Evolutionary conservation across 1,284 basidiomycete species (phyloP), one percentile per base, ranked within the genome.

Genomic region (Bjerkandera adusta): DNA sequence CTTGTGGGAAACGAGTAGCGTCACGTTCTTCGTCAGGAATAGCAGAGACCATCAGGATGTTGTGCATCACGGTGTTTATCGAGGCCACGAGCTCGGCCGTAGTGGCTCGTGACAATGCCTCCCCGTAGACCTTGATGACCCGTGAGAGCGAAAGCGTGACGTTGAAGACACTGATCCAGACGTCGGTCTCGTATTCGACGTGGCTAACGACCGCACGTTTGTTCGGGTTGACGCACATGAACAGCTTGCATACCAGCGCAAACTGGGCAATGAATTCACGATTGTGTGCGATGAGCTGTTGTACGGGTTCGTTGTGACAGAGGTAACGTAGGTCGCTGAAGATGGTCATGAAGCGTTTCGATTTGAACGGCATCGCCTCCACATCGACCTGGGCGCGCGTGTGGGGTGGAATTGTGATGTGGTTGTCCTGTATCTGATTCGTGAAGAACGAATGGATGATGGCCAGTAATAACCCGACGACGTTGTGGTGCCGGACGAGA

Each of bases 101-200:
- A 0, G 66, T 74, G 7, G 80, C 78, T 45, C 75, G 72, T 25
- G 77, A 68, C 61, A 84, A 93, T 0, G 88, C 85, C 57, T 91
- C 88, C 6, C 92, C 93, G 52, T 92, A 89, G 4, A 88, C 86
- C 60, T 92, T 90, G 68, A 92, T 89, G 33, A 93, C 81, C 35
- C 92, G 83, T 3, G 89, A 87, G 12, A 97, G 70, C 21, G 92
- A 93, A 5, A 94, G 79, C 5, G 92, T 92, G 24, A 95, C 85
- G 57, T 93, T 92, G 69, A 97, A 97, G 7, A 95, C 89, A 58
- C 85, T 89, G 52, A 95, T 90, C 92, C 93, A 97, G 24, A 86
- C 83, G 56, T 97, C 95, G 26, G 88, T 86, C 67, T 97, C 95
- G 67, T 91, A 97, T 64, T 97, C 93, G 57, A 97, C 83, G 58